Percentiles rank a stretch among this genome's conserved stretches.
Conservation (phyloP, 495 filamentous ascomycete species). For the Penicillium steckii region DNA sequence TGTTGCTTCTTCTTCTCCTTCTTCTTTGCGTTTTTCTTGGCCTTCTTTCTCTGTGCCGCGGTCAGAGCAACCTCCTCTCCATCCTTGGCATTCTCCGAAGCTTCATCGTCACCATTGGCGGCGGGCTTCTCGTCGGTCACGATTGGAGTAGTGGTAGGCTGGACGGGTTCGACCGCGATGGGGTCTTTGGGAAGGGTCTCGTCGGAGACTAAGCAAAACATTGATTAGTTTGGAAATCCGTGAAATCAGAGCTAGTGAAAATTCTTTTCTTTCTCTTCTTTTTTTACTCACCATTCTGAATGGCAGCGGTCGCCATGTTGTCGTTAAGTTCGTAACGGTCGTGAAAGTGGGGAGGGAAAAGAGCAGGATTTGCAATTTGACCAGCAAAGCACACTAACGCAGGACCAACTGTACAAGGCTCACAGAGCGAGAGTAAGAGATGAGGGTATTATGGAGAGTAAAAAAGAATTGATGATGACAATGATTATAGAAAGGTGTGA, state of each 20-base stretch:
- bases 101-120: conserved; percentile 4
- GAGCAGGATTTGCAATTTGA: conserved; percentile 23
- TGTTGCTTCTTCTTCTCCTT: conserved; percentile 18
- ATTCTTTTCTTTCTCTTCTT: no score
- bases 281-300: conserved; percentile 26
- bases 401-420: conserved; percentile 25
- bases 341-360: conserved; percentile 16
- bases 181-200: conserved; percentile 24
- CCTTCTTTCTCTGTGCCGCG: conserved; percentile 15
- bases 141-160: conserved; percentile 9
- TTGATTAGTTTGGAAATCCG: neutral
- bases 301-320: conserved; percentile 25
- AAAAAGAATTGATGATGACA: neutral
- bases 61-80: conserved; percentile 3
- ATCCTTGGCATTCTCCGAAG: neutral
- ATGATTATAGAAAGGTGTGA: conserved; percentile 3
- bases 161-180: conserved; percentile 11
- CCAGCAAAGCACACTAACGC: conserved; percentile 25
- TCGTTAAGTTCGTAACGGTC: conserved; percentile 23
- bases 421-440: conserved; percentile 17
- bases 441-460: neutral
- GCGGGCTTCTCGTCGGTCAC: conserved; percentile 11
- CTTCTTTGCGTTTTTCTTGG: conserved; percentile 21
- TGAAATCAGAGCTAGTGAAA: neutral
- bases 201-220: conserved; percentile 14